Percentiles rank a stretch among this genome's conserved stretches.
Conservation (phyloP, 768 basidiomycete species). For the Kwoniella shandongensis region DNA sequence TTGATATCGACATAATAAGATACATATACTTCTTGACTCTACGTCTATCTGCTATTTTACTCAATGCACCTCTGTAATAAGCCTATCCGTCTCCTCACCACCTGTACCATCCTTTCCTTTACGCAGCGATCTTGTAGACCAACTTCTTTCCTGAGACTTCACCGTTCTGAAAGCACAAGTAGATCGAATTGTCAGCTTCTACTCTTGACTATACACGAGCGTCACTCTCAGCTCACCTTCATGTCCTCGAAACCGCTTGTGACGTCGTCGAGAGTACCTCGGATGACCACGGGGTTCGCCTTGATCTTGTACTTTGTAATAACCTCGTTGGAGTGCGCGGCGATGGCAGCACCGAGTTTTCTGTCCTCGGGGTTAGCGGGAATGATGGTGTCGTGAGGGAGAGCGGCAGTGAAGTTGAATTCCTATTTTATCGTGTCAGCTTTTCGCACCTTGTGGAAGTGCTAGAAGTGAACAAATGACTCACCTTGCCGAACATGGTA, state of each 20-base stretch:
- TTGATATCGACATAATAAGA: too few species aligned
- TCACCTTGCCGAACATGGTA: slow-evolving; percentile 35
- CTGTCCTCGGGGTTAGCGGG: slow-evolving; percentile 29
- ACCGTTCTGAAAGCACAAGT: slow-evolving; percentile 19
- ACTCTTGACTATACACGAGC: not conserved
- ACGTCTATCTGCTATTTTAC: too few species aligned
- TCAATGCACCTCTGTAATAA: too few species aligned
- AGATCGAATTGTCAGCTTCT: not conserved
- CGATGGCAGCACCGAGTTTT: slow-evolving; percentile 24
- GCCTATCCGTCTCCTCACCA: too few species aligned
- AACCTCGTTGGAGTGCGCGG: slow-evolving; percentile 16
- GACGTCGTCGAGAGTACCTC: slow-evolving; percentile 48
- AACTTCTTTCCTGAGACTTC: slow-evolving; percentile 36
- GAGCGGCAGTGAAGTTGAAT: slow-evolving; percentile 35
- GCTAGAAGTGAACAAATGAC: slow-evolving; percentile 10
- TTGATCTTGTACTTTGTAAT: slow-evolving; percentile 34
- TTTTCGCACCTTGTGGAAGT: too few species aligned
- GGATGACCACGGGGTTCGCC: slow-evolving; percentile 41
- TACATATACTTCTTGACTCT: too few species aligned
- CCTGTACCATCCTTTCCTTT: too few species aligned
- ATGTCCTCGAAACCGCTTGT: slow-evolving; percentile 27
- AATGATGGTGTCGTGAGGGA: slow-evolving; percentile 11
- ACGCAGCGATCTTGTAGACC: slow-evolving; percentile 26
- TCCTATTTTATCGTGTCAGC: slow-evolving; percentile 26
- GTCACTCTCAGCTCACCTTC: slow-evolving; percentile 18